These are phyloP conservation scores for Lichtheimia ramosa DNA, from an alignment of 371 early-diverging fungal species.

Conservation along the genomic window DNA sequence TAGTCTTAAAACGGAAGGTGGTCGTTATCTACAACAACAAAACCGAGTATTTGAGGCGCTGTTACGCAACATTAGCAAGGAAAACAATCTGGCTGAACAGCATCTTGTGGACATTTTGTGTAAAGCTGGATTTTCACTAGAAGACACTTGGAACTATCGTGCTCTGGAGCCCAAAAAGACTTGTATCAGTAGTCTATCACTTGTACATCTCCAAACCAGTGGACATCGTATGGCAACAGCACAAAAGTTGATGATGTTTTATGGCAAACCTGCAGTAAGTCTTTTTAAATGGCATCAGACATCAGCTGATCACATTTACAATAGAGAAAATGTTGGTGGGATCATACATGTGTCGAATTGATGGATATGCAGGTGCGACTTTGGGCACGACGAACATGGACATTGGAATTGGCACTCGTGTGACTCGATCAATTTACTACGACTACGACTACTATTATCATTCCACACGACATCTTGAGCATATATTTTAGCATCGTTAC, in stretches of 20 bases:
- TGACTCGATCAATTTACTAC: slow-evolving; percentile 19
- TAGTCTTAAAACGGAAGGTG: slow-evolving; percentile 62
- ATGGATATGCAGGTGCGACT: slow-evolving; percentile 65
- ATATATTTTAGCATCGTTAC: too few species aligned
- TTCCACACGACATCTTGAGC: too few species aligned
- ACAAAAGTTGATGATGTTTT: slow-evolving; percentile 79
- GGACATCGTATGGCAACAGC: slow-evolving; percentile 77
- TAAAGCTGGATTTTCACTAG: slow-evolving; percentile 72
- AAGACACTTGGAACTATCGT: slow-evolving; percentile 81
- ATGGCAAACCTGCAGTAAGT: slow-evolving; percentile 82
- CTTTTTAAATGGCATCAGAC: not conserved
- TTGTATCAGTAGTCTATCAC: slow-evolving; percentile 67
- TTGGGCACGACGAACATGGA: slow-evolving; percentile 87
- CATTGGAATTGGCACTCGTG: slow-evolving; percentile 76
- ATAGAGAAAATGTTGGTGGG: slow-evolving; percentile 87
- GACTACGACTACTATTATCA: too few species aligned
- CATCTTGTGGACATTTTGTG: slow-evolving; percentile 89
- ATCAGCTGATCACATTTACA: not conserved
- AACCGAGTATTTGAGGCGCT: slow-evolving; percentile 75
- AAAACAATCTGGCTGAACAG: slow-evolving; percentile 76
- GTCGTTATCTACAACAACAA: slow-evolving; percentile 61
- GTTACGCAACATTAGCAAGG: slow-evolving; percentile 70
- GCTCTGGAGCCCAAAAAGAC: slow-evolving; percentile 69
- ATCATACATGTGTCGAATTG: slow-evolving; percentile 68
- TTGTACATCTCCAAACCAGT: slow-evolving; percentile 73